Conservation (phyloP, 305 asterid genomes). For the Rubia tinctorum region DNA sequence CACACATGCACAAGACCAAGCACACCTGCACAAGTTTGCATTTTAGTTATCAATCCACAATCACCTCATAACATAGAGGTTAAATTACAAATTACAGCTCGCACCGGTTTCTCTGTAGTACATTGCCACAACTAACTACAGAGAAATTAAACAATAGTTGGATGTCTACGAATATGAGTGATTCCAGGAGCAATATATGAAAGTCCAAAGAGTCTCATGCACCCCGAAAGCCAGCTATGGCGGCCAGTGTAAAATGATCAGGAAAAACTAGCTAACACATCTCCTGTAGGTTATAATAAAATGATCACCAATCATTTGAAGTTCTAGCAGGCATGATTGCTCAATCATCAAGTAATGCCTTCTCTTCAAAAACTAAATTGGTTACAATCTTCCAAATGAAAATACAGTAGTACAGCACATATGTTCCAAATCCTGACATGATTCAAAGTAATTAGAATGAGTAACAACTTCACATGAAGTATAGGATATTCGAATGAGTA, state of each 20-base stretch:
- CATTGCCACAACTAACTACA: no score
- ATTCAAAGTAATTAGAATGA: neutral
- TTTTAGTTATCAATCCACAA: no score
- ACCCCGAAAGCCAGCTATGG: no score
- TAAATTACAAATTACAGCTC: no score
- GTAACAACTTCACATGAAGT: slow-evolving; percentile 3
- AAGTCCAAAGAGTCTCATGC: no score
- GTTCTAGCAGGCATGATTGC: neutral
- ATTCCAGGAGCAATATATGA: no score
- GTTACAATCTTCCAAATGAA: neutral
- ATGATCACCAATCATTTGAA: neutral
- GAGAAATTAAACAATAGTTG: no score
- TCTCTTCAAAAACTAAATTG: neutral
- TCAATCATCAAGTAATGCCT: neutral
- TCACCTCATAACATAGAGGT: no score
- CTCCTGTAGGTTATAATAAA: neutral
- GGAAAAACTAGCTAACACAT: neutral
- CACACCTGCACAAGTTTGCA: no score
- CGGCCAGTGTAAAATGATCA: neutral
- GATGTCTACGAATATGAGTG: no score
- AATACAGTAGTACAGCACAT: neutral
- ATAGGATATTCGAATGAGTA: neutral
- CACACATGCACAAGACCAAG: no score
- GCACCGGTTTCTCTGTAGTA: no score
- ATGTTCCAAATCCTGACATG: neutral